phyloP scores from a whole-genome alignment of 2,329 filamentous ascomycete genomes.

The Lojkania enalia region DNA sequence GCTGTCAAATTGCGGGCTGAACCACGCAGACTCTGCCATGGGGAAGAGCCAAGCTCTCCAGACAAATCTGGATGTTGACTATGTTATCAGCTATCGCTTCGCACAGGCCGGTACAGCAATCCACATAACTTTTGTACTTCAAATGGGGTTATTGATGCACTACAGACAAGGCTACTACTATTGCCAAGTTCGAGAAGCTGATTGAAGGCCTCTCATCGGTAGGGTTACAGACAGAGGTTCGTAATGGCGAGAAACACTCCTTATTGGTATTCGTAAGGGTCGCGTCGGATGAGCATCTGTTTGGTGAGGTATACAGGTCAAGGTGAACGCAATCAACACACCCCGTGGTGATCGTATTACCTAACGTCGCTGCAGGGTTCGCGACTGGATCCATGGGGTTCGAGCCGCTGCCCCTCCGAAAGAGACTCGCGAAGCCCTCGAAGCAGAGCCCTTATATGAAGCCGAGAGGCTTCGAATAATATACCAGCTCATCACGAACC shows the following conservation, averaged over 20 bases:
- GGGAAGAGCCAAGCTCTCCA: conserved; percentile 46
- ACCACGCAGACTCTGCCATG: conserved; percentile 27
- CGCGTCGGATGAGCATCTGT: conserved; percentile 73
- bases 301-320: conserved; percentile 80
- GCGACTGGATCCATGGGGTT: conserved; percentile 92
- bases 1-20: not conserved
- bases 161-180: conserved; percentile 68
- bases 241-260: conserved; percentile 73
- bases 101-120: conserved; percentile 62
- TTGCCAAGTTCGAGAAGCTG: conserved; percentile 76
- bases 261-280: conserved; percentile 83
- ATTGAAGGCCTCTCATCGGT: conserved; percentile 74
- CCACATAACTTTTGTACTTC: conserved; percentile 9
- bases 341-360: not conserved
- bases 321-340: conserved; percentile 53
- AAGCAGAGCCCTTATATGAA: conserved; percentile 77
- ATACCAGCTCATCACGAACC: conserved; percentile 70
- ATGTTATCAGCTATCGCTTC: conserved; percentile 80
- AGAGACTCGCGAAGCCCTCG: conserved; percentile 69
- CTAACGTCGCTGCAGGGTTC: conserved; percentile 61
- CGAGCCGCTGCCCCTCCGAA: conserved; percentile 74
- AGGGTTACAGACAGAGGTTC: conserved; percentile 86
- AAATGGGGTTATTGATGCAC: conserved; percentile 12
- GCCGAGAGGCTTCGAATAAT: conserved; percentile 87
- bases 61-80: conserved; percentile 76